Evolutionary conservation across 768 basidiomycete species (phyloP).

Genomic region (Lactifluus piperatus): DNA sequence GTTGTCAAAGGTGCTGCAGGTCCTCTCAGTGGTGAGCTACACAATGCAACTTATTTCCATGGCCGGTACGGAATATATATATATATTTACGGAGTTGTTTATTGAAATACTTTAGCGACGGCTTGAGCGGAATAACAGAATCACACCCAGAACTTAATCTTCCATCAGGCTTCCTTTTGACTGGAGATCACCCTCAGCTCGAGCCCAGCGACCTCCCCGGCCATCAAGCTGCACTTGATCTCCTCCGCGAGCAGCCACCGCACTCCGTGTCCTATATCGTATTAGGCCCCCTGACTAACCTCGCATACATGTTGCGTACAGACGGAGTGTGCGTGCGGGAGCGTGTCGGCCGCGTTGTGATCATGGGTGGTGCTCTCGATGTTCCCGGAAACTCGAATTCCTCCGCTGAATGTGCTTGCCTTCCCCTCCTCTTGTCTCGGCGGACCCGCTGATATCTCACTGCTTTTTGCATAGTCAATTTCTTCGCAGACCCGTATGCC

Average conservation of each 20-base stretch:
- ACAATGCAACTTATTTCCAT: conserved; percentile 80
- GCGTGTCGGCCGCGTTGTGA: conserved; percentile 62
- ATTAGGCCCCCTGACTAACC: conserved; percentile 72
- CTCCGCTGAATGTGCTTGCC: conserved; percentile 68
- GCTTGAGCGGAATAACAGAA: conserved; percentile 48
- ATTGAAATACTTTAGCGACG: conserved; percentile 43
- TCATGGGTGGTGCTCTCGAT: conserved; percentile 92
- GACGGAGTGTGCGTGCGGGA: conserved; percentile 45
- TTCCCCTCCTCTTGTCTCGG: not conserved
- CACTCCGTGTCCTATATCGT: conserved; percentile 61
- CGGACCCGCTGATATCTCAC: not conserved
- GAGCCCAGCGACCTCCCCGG: conserved; percentile 38
- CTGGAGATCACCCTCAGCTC: conserved; percentile 37
- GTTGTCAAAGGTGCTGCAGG: conserved; percentile 53
- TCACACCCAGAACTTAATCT: conserved; percentile 59
- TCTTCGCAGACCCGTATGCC: conserved; percentile 82
- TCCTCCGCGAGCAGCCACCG: conserved; percentile 43
- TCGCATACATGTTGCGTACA: conserved; percentile 54
- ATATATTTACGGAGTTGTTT: not conserved
- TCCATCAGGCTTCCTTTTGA: conserved; percentile 13
- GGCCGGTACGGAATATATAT: conserved; percentile 46
- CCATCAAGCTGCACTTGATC: conserved; percentile 44
- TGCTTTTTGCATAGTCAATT: conserved; percentile 49
- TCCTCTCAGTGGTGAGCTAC: conserved; percentile 63
- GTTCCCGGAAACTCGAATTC: conserved; percentile 83